Evolutionary conservation across 352 stramenopile species (phyloP), one percentile per base, ranked within the genome.

Genomic region (Phytophthora chlamydospora): DNA sequence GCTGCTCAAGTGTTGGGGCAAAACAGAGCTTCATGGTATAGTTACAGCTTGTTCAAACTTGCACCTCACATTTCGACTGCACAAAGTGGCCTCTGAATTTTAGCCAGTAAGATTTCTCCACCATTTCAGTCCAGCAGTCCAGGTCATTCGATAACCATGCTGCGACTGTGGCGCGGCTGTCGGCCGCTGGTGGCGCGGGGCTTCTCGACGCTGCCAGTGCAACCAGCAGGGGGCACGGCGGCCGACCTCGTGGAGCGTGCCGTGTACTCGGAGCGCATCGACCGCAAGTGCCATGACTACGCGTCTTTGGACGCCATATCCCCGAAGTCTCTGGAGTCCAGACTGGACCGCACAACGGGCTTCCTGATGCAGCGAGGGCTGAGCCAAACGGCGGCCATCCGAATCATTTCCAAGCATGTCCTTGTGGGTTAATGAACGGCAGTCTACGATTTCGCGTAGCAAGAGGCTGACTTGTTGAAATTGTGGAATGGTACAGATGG

Each of bases 221-320:
- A 35, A n/a, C n/a, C 36, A 10, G 10, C 46, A 12, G 35, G 39
- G 5, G 35, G 45, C 11, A 41, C 19, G 8, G 31, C 45, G 1
- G 43, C 36, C 14, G 29, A 9, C 4, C 44, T 67, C 45, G 35
- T 63, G 27, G 62, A 34, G 41, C 44, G 19, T 12, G 47, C 61
- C 11, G 35, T 17, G n/a, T 78, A 58, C 35, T 81, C 78, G 48
- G 72, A 44, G 32, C 76, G 76, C 29, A 79, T 85, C 44, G 56
- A 46, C 21, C 66, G 71, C 35, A 85, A 85, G 46, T 54, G 67
- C 24, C 62, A 55, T 33, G 31, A 41, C n/a, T 38, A 52, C n/a
- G 21, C 21, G 21, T 24, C 21, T 2, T 32, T 21, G 34, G 29
- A 3, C 36, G 13, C 34, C 13, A 58, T 71, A n/a, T 46, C 54